These are phyloP conservation scores for Fusarium solani-melongenae DNA, from an alignment of 2,329 filamentous ascomycete species.

Conservation along the genomic window DNA sequence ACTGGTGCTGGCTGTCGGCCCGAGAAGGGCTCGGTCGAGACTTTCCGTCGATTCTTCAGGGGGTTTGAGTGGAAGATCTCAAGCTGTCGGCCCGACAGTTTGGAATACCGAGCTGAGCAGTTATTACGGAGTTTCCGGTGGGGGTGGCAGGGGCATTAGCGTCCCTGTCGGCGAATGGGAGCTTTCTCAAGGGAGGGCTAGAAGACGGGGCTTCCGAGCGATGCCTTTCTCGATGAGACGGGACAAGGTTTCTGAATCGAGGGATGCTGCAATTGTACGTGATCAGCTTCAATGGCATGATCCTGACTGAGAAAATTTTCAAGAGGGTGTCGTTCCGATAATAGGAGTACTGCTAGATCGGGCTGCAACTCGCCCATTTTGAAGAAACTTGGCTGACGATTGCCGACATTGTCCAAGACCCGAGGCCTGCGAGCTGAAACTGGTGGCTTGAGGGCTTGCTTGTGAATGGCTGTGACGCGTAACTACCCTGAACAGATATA, in stretches of 20 bases:
- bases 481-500: neutral
- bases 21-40: conserved; percentile 6
- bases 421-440: neutral
- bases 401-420: neutral
- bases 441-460: neutral
- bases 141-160: neutral
- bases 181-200: neutral
- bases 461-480: neutral
- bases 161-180: neutral
- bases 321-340: neutral
- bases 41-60: neutral
- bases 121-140: neutral
- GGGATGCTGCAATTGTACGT: neutral
- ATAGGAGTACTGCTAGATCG: neutral
- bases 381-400: neutral
- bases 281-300: neutral
- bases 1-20: conserved; percentile 21
- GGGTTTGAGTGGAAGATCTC: neutral
- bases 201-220: neutral
- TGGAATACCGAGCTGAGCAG: neutral
- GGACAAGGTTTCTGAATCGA: neutral
- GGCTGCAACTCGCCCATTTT: neutral
- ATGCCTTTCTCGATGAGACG: neutral
- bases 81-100: neutral
- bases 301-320: neutral